Base-by-base conservation (phyloP, 169 alveolate genomes). In the Neospora caninum region DNA sequence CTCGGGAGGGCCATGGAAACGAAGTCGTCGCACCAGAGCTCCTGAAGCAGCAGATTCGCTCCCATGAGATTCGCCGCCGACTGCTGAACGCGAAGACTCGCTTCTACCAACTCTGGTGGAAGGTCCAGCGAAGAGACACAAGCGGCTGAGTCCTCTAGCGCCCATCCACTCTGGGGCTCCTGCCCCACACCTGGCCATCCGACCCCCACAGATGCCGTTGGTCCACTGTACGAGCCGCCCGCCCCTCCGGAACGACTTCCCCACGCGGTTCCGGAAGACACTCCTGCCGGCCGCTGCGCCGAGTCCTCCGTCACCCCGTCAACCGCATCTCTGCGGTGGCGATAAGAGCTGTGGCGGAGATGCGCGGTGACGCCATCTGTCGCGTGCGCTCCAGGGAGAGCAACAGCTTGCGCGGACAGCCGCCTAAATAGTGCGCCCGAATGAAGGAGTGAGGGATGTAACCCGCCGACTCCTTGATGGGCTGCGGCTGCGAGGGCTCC, bases 1-100 rank as follows among this genome's bases (percentile, higher is more conserved):
- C 93, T 84, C 0, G 95, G 95, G 82, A 93, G 58, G 9, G 95
- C 69, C 67, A 93, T 91, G 0, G 95, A 84, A 20, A 93, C 80
- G 88, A 69, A 93, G 69, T 93, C 95, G 45, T 93, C 95, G 0
- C 83, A 45, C 95, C 95, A 93, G 34, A 93, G 88, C 69, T 93
- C 95, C 38, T 82, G 82, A 18, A 93, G 80, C 64, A 93, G 89
- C 4, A 80, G 69, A 34, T 82, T 42, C 69, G 39, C 41, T 29
- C 89, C 89, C 69, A 82, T 13, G 20, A 82, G 41, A 38, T 25
- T 42, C 20, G 54, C 41, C 0, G 89, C 89, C 31, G 89, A 0
- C 20, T 43, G 20, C 36, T 82, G 69, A 10, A 41, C 89, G 6
- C 39, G 42, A 49, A 49, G 31, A 20, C 13, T 13, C 22, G 89